A percentile compares a stretch with the other conserved stretches of the same genome.
Evolutionary conservation across 805 yeast genomes (phyloP).

Genomic region (Diddensiella transvaalensis): DNA sequence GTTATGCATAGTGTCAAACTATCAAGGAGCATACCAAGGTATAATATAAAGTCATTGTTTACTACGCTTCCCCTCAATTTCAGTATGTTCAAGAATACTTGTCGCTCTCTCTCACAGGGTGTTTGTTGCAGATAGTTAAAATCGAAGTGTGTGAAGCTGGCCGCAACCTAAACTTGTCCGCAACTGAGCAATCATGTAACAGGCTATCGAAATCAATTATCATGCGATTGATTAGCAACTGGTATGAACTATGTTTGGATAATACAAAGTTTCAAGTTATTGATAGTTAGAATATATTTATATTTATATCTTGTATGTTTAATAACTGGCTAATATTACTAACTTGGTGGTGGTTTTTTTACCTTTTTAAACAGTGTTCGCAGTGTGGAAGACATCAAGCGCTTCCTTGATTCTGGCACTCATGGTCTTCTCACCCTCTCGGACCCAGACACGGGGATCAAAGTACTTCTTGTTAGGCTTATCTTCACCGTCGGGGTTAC

Average conservation of each 20-base stretch:
- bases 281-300: no score
- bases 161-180: no score
- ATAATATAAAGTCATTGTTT: conserved; percentile 42
- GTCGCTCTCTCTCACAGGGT: no score
- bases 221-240: no score
- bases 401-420: conserved; percentile 77
- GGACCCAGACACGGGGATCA: conserved; percentile 99
- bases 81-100: no score
- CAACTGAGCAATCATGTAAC: no score
- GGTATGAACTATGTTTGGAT: no score
- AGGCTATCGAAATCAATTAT: no score
- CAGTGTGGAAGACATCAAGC: conserved; percentile 69
- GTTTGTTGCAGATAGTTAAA: no score
- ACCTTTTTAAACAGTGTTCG: conserved; percentile 29
- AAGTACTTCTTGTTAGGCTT: conserved; percentile 99
- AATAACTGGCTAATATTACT: no score
- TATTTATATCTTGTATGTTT: not conserved
- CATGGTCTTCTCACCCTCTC: conserved; percentile 99
- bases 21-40: conserved; percentile 32
- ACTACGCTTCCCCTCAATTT: not conserved
- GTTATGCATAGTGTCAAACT: not conserved
- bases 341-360: not conserved
- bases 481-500: conserved; percentile 99
- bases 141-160: no score
- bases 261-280: no score